These are phyloP conservation scores for Litchi chinensis DNA, from an alignment of 345 rosid genomes.

Conservation along the genomic window DNA sequence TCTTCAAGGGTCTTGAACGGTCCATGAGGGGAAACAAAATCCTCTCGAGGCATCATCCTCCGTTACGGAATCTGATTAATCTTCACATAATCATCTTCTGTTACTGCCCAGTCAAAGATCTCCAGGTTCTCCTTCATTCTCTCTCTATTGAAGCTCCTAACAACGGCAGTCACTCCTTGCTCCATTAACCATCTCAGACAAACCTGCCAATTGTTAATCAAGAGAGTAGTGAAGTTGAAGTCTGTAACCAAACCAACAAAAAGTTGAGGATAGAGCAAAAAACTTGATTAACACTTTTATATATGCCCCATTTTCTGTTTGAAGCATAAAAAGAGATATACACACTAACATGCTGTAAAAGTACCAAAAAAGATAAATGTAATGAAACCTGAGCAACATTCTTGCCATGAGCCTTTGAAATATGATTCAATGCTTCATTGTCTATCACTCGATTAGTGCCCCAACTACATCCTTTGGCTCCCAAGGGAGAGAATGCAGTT, in stretches of 20 bases:
- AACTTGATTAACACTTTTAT: no score
- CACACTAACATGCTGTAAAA: neutral
- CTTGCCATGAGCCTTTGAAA: slow-evolving; percentile 22
- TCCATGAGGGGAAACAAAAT: neutral
- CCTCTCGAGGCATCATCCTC: neutral
- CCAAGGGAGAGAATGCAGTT: slow-evolving; percentile 27
- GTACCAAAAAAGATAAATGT: neutral
- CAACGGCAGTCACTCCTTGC: slow-evolving; percentile 20
- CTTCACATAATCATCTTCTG: slow-evolving; percentile 10
- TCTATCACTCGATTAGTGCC: slow-evolving; percentile 25
- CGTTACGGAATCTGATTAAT: slow-evolving; percentile 16
- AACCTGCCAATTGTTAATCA: slow-evolving; percentile 14
- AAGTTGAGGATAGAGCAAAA: no score
- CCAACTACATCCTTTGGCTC: slow-evolving; percentile 16
- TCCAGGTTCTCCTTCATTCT: slow-evolving; percentile 21
- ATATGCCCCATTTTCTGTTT: no score
- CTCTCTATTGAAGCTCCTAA: slow-evolving; percentile 17
- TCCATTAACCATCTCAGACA: slow-evolving; percentile 20
- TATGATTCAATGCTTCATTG: slow-evolving; percentile 11
- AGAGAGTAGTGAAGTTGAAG: neutral
- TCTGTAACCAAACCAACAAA: neutral
- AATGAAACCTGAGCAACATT: slow-evolving; percentile 26
- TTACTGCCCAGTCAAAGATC: slow-evolving; percentile 16
- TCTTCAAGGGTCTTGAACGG: slow-evolving; percentile 18
- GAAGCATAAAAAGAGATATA: no score